Evolutionary conservation across 768 basidiomycete genomes (phyloP), one percentile per base, ranked within the genome.

Genomic region (Hypsizygus marmoreus): DNA sequence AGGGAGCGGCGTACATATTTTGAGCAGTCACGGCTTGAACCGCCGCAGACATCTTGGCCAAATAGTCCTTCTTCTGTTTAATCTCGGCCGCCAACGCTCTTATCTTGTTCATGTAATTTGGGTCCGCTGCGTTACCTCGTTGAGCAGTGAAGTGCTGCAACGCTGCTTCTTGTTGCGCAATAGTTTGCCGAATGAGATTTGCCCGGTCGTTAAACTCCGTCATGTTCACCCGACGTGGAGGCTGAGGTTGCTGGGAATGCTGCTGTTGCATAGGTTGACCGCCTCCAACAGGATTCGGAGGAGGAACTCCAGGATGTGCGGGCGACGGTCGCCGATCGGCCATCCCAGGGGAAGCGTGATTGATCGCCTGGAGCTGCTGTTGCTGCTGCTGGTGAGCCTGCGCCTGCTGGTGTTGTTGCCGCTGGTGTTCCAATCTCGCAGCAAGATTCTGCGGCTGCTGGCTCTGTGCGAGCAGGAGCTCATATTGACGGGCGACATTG

Each of bases 301-400:
- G 60, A 49, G 61, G 66, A 33, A 44, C 56, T 32, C 57, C 61
- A 13, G 64, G 54, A 62, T 73, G 70, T n/a, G 72, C 68, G 13
- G 76, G 82, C 22, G 78, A 77, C 4, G 75, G 69, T 8, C 74
- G 78, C 26, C 76, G 73, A 56, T 81, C 68, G 20, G 67, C 71
- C 63, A 78, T 69, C 19, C 66, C 80, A 16, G 64, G 51, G 7
- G 68, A 55, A 16, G 68, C 52, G 48, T 73, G 77, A 45, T 67
- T 73, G 50, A 72, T 62, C 28, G 72, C 47, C 51, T 56, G 40
- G 8, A 66, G 56, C 47, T 60, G 60, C 37, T 61, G 56, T 28
- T 51, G 50, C 22, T 55, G 50, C 20, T 43, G 53, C 12, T 45
- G 40, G 28, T 55, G 54, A 13, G 37, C 57, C 31, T 55, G 61